Conservation (phyloP, 2,329 filamentous ascomycete genomes). For the Talaromyces piceae region DNA sequence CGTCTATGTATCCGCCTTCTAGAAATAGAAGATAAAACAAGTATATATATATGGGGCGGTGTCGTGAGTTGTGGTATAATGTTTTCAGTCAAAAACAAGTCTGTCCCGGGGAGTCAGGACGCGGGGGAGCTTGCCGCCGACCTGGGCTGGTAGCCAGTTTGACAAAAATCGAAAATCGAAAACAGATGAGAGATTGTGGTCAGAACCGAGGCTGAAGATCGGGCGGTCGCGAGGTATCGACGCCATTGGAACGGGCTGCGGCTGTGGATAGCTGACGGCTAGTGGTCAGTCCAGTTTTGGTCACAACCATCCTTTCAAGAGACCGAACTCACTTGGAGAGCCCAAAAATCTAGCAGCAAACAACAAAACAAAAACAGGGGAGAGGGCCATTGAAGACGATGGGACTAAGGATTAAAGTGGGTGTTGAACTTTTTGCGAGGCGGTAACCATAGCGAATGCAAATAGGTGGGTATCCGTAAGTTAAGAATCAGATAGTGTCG, state of each 20-base stretch:
- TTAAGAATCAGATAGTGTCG: neutral
- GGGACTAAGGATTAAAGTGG: no score
- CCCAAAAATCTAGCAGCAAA: neutral
- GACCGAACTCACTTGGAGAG: neutral
- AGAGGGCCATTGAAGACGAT: no score
- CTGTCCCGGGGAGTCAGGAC: neutral
- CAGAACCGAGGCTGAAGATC: neutral
- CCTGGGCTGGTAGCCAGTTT: neutral
- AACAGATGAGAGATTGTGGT: neutral
- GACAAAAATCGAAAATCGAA: neutral
- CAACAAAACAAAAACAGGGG: no score
- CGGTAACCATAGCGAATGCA: neutral
- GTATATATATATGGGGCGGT: neutral
- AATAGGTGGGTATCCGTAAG: neutral
- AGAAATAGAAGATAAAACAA: neutral
- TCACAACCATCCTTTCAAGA: neutral
- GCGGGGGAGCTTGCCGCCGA: neutral
- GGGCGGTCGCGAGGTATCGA: neutral
- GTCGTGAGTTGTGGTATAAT: neutral
- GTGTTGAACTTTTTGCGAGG: neutral
- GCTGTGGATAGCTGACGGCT: neutral
- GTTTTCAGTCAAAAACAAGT: neutral
- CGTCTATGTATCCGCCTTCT: neutral
- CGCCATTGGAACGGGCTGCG: neutral
- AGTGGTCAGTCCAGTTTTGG: neutral